A percentile compares a stretch with the other conserved stretches of the same genome.
These are phyloP conservation scores for Cladosporium austrohemisphaericum DNA, from an alignment of 2,329 filamentous ascomycete genomes.

Conservation along the genomic window DNA sequence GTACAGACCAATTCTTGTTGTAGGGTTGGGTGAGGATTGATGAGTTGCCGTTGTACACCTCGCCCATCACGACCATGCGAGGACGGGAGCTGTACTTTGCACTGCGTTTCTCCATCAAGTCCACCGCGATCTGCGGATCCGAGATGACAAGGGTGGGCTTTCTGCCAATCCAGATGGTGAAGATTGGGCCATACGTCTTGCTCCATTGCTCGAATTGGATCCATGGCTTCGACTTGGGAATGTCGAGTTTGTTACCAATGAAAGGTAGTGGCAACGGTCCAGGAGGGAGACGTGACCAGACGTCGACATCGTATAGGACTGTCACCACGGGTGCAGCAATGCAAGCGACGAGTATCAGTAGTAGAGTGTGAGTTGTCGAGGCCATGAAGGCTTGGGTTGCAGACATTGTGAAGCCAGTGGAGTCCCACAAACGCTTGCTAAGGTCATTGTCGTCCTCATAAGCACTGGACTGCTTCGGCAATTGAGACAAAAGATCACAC, in stretches of 20 bases:
- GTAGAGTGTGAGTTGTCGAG: too few species aligned
- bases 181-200: constrained; percentile 45
- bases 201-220: constrained; percentile 44
- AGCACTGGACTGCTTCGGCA: too few species aligned
- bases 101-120: constrained; percentile 46
- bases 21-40: constrained; percentile 49
- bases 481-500: too few species aligned
- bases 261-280: constrained; percentile 47
- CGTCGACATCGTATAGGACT: constrained; percentile 32
- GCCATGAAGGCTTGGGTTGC: too few species aligned
- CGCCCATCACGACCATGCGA: constrained; percentile 44
- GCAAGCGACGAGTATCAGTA: too few species aligned
- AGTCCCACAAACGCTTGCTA: too few species aligned
- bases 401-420: too few species aligned
- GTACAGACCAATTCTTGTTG: constrained; percentile 45
- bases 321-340: constrained; percentile 20
- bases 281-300: constrained; percentile 42
- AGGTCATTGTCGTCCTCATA: too few species aligned
- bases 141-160: constrained; percentile 44
- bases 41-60: constrained; percentile 43
- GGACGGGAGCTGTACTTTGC: constrained; percentile 45
- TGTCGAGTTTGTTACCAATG: constrained; percentile 39
- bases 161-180: constrained; percentile 48
- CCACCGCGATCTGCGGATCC: constrained; percentile 42
- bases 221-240: constrained; percentile 36